phyloP scores from a whole-genome alignment of 2,329 filamentous ascomycete species.

The Xylariomycetidae sp. region DNA sequence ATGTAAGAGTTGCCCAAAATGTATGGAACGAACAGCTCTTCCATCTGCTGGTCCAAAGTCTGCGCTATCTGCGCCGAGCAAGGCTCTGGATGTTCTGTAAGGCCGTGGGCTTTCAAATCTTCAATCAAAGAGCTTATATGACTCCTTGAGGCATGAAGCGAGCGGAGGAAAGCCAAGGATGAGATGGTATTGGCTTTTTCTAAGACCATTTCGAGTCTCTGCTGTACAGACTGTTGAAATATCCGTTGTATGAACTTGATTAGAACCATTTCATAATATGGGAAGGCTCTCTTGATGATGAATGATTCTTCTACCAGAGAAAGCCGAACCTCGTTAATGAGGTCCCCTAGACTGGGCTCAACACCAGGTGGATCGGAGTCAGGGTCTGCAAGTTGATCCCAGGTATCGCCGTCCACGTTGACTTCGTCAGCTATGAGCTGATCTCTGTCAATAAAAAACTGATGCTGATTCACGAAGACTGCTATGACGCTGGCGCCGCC shows the following conservation, averaged over 20 bases:
- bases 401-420: slow-evolving; percentile 67
- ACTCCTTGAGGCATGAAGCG: slow-evolving; percentile 81
- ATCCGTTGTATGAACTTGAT: slow-evolving; percentile 91
- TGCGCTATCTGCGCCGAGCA: slow-evolving; percentile 79
- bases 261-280: slow-evolving; percentile 91
- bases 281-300: slow-evolving; percentile 94
- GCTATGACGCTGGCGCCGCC: slow-evolving; percentile 93
- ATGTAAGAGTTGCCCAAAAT: slow-evolving; percentile 67
- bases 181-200: slow-evolving; percentile 93
- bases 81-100: slow-evolving; percentile 92
- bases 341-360: slow-evolving; percentile 84
- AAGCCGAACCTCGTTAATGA: slow-evolving; percentile 90
- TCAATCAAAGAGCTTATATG: slow-evolving; percentile 88
- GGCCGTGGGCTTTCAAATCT: slow-evolving; percentile 86
- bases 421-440: slow-evolving; percentile 88
- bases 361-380: slow-evolving; percentile 88
- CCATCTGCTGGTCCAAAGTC: slow-evolving; percentile 69
- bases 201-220: slow-evolving; percentile 89
- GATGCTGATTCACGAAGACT: slow-evolving; percentile 96
- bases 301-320: slow-evolving; percentile 96
- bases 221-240: slow-evolving; percentile 97
- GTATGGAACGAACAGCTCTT: slow-evolving; percentile 72
- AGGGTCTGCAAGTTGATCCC: slow-evolving; percentile 91
- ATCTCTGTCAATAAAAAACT: slow-evolving; percentile 96
- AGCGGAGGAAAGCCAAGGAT: slow-evolving; percentile 84